phyloP scores from a whole-genome alignment of 345 rosid genomes.

The Brassica carinata region DNA sequence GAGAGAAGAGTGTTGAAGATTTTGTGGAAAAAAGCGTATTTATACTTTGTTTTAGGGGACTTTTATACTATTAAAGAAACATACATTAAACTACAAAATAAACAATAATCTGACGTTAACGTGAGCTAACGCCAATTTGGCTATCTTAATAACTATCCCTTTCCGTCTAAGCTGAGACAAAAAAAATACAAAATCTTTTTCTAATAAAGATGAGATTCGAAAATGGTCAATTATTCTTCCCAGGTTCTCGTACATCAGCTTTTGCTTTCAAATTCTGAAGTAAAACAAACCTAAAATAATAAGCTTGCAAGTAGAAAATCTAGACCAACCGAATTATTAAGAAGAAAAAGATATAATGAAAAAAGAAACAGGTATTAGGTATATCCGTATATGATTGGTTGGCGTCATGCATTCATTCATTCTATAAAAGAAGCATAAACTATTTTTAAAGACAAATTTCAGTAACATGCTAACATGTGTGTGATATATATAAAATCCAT shows the following conservation, averaged over 20 bases:
- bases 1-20: neutral
- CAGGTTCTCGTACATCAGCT: constrained; percentile 24
- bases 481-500: neutral
- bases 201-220: neutral
- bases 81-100: neutral
- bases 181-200: neutral
- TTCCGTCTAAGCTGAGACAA: constrained; percentile 11
- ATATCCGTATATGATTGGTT: constrained; percentile 23
- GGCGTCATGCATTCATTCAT: constrained; percentile 8
- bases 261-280: too few relatives aligned
- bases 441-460: neutral
- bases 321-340: too few relatives aligned
- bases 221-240: constrained; percentile 14
- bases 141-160: constrained; percentile 35
- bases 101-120: neutral
- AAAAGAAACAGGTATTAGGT: constrained; percentile 14
- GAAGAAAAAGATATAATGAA: too few relatives aligned
- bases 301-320: too few relatives aligned
- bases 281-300: too few relatives aligned
- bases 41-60: neutral
- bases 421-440: neutral
- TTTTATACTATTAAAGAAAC: too few relatives aligned
- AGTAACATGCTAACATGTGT: constrained; percentile 37
- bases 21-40: neutral
- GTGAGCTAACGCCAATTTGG: constrained; percentile 12